These are phyloP conservation scores for Podosphaera fusca DNA, from an alignment of 2,329 filamentous ascomycete genomes.

Conservation along the genomic window DNA sequence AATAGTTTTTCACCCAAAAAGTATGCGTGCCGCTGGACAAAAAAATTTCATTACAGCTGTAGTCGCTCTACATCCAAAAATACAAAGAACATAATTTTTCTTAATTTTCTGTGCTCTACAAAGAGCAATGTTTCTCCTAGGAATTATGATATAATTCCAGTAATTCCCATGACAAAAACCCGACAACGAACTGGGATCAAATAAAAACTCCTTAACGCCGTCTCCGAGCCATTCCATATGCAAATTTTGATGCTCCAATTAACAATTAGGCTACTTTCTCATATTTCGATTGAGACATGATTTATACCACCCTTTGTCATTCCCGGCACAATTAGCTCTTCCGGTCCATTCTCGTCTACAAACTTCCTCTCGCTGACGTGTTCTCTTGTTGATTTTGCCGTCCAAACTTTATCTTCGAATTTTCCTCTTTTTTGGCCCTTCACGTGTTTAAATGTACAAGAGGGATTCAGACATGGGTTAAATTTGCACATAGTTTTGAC, in stretches of 20 bases:
- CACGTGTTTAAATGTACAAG: slow-evolving; percentile 71
- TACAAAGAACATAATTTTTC: slow-evolving; percentile 11
- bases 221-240: slow-evolving; percentile 1
- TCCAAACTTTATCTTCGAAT: slow-evolving; percentile 84
- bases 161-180: no score
- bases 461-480: slow-evolving; percentile 75
- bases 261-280: slow-evolving; percentile 9
- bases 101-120: slow-evolving; percentile 2
- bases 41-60: no score
- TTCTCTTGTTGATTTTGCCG: slow-evolving; percentile 30
- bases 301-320: slow-evolving; percentile 4
- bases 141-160: neutral
- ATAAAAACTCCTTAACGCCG: slow-evolving; percentile 4
- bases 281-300: slow-evolving; percentile 5
- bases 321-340: slow-evolving; percentile 22
- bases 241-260: neutral
- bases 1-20: no score
- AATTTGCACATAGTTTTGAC: slow-evolving; percentile 67
- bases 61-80: slow-evolving; percentile 4
- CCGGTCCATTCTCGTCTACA: slow-evolving; percentile 43
- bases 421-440: slow-evolving; percentile 67
- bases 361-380: slow-evolving; percentile 83
- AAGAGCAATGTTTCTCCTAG: slow-evolving; percentile 1
- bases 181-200: neutral
- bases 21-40: no score